phyloP scores from a whole-genome alignment of 768 basidiomycete genomes.

The Lanmaoa pseudosensibilis region DNA sequence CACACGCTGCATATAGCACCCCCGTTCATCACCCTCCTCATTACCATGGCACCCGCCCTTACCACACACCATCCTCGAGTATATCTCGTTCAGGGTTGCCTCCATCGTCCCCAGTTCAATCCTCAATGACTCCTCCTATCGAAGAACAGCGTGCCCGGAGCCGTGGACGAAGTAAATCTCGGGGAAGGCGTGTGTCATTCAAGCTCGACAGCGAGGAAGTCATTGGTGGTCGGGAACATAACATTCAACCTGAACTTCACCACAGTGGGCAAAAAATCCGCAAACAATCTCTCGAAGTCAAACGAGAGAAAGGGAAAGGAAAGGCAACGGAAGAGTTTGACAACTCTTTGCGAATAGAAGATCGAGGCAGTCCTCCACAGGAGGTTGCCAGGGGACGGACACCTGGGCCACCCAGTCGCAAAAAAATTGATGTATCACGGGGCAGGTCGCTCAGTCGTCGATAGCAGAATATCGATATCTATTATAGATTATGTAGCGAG shows the following conservation, averaged over 20 bases:
- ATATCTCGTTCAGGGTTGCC: constrained; percentile 50
- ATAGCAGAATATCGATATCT: constrained; percentile 15
- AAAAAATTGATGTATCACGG: constrained; percentile 17
- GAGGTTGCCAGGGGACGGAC: constrained; percentile 25
- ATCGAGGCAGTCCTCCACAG: constrained; percentile 9
- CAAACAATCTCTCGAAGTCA: constrained; percentile 7
- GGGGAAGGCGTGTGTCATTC: constrained; percentile 60
- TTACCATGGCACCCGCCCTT: constrained; percentile 18
- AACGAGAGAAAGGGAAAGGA: constrained; percentile 19
- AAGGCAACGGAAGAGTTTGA: constrained; percentile 6
- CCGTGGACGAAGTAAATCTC: constrained; percentile 51
- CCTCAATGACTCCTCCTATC: constrained; percentile 39
- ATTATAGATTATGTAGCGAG: constrained; percentile 10
- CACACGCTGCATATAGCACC: constrained; percentile 6
- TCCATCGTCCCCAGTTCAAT: constrained; percentile 48
- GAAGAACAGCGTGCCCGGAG: constrained; percentile 34
- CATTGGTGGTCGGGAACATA: constrained; percentile 2
- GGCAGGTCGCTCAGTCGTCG: constrained; percentile 24
- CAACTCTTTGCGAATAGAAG: constrained; percentile 13
- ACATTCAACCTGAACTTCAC: constrained; percentile 2
- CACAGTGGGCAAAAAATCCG: constrained; percentile 5
- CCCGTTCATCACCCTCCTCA: constrained; percentile 16
- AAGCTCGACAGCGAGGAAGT: constrained; percentile 36
- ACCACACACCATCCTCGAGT: constrained; percentile 38
- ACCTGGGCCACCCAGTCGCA: constrained; percentile 24